Percentiles rank a stretch among this genome's conserved stretches.
These are phyloP conservation scores for Trichoderma atrobrunneum DNA, from an alignment of 2,329 filamentous ascomycete genomes.

Conservation along the genomic window DNA sequence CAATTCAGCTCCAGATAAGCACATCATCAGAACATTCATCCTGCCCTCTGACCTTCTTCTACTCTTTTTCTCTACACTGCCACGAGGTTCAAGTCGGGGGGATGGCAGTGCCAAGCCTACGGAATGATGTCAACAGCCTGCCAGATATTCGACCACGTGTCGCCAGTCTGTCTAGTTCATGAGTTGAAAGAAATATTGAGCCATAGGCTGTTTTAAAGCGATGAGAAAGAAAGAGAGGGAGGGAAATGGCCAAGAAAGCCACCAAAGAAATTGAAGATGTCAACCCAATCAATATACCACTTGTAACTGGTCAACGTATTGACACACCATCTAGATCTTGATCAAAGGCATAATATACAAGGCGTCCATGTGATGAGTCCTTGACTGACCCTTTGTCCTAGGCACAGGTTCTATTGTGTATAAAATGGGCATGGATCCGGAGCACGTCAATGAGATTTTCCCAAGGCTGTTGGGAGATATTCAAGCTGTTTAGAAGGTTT, in stretches of 20 bases:
- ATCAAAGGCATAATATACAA: neutral
- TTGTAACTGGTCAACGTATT: neutral
- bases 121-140: neutral
- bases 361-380: neutral
- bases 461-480: neutral
- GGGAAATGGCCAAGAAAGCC: neutral
- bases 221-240: no score
- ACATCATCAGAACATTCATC: neutral
- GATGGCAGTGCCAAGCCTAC: neutral
- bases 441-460: neutral
- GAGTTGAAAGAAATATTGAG: neutral
- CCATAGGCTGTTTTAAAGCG: no score
- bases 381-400: neutral
- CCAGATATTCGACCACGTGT: neutral
- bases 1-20: neutral
- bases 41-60: neutral
- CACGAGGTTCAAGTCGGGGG: neutral
- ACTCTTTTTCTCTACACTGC: neutral
- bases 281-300: neutral
- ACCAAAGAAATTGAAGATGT: neutral
- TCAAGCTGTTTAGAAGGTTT: neutral
- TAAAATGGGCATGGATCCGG: neutral
- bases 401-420: neutral
- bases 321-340: neutral
- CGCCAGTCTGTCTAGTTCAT: neutral